Conservation (phyloP, 306 rosid genomes). For the Corylus avellana region DNA sequence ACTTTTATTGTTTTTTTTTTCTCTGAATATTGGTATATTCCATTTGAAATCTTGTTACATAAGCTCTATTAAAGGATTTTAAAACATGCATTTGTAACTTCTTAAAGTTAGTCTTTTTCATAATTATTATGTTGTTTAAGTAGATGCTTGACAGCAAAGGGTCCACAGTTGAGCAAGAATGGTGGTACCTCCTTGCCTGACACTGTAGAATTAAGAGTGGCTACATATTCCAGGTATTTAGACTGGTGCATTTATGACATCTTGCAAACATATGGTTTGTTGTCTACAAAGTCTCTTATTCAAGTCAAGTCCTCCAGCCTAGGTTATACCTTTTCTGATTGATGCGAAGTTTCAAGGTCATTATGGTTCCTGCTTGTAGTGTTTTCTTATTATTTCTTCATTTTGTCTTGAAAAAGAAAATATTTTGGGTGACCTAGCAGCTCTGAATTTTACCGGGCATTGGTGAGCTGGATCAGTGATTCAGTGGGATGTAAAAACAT, state of each 20-base stretch:
- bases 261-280: not conserved
- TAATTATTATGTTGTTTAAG: constrained; percentile 3
- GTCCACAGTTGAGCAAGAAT: constrained; percentile 9
- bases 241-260: not conserved
- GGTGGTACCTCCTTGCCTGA: constrained; percentile 4
- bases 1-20: not conserved
- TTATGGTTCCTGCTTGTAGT: not conserved
- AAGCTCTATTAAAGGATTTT: not conserved
- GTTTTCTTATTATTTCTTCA: not conserved
- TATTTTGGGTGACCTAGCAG: not conserved
- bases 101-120: not conserved
- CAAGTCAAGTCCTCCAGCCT: not conserved
- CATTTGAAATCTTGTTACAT: not conserved
- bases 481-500: not conserved
- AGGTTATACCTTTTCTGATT: not conserved
- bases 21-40: not conserved
- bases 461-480: not conserved
- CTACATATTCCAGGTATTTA: constrained; percentile 11
- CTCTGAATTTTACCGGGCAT: not conserved
- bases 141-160: constrained; percentile 1
- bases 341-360: not conserved
- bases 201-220: constrained; percentile 8
- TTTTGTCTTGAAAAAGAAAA: not conserved
- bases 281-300: not conserved
- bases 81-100: not conserved